A percentile compares a stretch with the other conserved stretches of the same genome.
Evolutionary conservation across 2,329 filamentous ascomycete species (phyloP).

Genomic region (Thelonectria discophora): DNA sequence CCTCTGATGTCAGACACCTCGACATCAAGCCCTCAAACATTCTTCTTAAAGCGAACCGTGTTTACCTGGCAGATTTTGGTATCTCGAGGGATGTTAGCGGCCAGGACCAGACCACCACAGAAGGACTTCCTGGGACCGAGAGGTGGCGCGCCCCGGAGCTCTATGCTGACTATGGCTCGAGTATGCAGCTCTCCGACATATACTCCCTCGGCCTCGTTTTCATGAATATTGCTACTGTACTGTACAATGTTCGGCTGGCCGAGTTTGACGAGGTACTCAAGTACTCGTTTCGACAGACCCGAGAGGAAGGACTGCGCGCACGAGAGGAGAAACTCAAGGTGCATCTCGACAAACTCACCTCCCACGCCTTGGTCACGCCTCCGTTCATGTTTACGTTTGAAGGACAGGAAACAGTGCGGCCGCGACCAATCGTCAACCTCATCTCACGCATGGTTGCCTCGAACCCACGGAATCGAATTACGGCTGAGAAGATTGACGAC

Average conservation of each 20-base stretch:
- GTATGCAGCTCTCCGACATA: conserved; percentile 58
- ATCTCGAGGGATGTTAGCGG: conserved; percentile 58
- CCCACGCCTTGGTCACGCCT: conserved; percentile 46
- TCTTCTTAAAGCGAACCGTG: conserved; percentile 54
- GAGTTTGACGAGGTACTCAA: conserved; percentile 52
- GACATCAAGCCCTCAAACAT: conserved; percentile 61
- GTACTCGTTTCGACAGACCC: conserved; percentile 39
- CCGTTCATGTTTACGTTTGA: conserved; percentile 51
- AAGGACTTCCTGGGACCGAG: conserved; percentile 52
- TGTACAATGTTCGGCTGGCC: conserved; percentile 52
- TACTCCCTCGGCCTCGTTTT: conserved; percentile 59
- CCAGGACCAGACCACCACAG: conserved; percentile 56
- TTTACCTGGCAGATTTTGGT: conserved; percentile 60
- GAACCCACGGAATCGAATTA: conserved; percentile 45
- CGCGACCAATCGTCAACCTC: conserved; percentile 52
- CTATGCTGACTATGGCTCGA: conserved; percentile 48
- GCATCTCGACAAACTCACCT: conserved; percentile 48
- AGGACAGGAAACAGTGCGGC: conserved; percentile 50
- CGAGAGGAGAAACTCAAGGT: conserved; percentile 48
- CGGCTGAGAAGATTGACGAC: conserved; percentile 50
- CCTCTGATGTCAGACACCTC: conserved; percentile 54
- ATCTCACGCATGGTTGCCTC: conserved; percentile 48
- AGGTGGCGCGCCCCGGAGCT: conserved; percentile 59
- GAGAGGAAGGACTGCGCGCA: conserved; percentile 45
- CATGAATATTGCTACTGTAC: conserved; percentile 54